Evolutionary conservation across 352 stramenopile species (phyloP), one percentile per base, ranked within the genome.

Genomic region (Globisporangium nagaii): DNA sequence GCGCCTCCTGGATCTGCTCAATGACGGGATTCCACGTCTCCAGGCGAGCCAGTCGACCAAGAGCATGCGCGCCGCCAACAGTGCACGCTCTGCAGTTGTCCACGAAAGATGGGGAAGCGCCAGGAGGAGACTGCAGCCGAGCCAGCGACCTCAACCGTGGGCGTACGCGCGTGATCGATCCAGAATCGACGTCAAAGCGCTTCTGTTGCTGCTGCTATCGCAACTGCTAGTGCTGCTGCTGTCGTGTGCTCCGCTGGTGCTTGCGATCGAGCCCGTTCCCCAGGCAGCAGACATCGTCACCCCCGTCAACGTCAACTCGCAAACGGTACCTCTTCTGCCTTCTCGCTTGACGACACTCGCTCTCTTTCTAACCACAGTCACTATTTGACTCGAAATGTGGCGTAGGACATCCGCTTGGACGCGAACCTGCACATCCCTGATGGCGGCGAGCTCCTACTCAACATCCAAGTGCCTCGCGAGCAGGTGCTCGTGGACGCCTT

Each of bases 381-480:
- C 19, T 37, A 11, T 50, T 49, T 25, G 4, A 22, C 9, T 50
- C 42, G n/a, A n/a, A n/a, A n/a, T n/a, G n/a, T n/a, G n/a, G n/a
- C 56, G 9, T 52, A 84, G 68, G 65, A 76, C 27, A 60, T 92
- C 22, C 79, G 72, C 10, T 45, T 92, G 25, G 73, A 88, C 22
- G 79, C 81, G 10, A 89, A 90, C 34, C 52, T 93, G 6, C 60
- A 75, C 43, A 90, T 93, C 24, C 79, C 79, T 0, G 82, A 90
- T 49, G 82, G 77, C 2, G 65, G 79, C 13, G 79, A 89, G 60
- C 46, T 93, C 20, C 63, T 88, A 0, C 55, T 93, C 0, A 70
- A 54, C 20, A 81, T 93, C 31, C 54, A 90, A 58, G 75, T 93
- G 8, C 77, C 79, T 3, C 68, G 66, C 20, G 74, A 86, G 47